phyloP scores from a whole-genome alignment of 2,329 filamentous ascomycete genomes.

The Aspergillus sp. region DNA sequence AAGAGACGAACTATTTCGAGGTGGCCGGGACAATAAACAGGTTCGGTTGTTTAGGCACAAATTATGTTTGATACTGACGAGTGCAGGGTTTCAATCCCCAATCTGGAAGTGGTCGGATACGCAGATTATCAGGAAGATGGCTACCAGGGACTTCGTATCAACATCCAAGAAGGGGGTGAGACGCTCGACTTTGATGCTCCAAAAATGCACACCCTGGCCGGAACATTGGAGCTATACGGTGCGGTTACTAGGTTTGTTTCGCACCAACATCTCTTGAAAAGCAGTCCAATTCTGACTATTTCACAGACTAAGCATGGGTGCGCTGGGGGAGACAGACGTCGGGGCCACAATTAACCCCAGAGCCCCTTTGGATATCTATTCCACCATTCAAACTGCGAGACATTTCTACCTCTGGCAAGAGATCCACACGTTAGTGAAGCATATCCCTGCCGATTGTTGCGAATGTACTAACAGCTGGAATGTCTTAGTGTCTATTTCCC shows the following conservation, averaged over 20 bases:
- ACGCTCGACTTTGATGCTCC: neutral
- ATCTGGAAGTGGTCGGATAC: neutral
- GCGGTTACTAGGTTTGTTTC: neutral
- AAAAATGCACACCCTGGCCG: neutral
- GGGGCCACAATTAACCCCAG: neutral
- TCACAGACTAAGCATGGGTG: neutral
- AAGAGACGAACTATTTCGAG: neutral
- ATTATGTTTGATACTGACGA: too few relatives aligned
- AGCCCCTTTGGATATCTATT: neutral
- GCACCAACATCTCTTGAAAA: too few relatives aligned
- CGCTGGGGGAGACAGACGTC: neutral
- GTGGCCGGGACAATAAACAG: neutral
- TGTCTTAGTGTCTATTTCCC: neutral
- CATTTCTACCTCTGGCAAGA: neutral
- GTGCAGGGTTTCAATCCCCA: neutral
- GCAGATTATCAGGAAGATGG: neutral
- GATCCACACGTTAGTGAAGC: neutral
- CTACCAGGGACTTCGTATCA: neutral
- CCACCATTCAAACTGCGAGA: neutral
- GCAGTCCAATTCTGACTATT: too few relatives aligned
- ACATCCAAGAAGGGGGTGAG: neutral
- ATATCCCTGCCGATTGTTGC: neutral
- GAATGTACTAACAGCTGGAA: neutral
- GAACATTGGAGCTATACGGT: neutral
- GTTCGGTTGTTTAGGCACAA: too few relatives aligned